Conservation (phyloP, 192 early-diverging fungal genomes). For the Coemansia sp. region DNA sequence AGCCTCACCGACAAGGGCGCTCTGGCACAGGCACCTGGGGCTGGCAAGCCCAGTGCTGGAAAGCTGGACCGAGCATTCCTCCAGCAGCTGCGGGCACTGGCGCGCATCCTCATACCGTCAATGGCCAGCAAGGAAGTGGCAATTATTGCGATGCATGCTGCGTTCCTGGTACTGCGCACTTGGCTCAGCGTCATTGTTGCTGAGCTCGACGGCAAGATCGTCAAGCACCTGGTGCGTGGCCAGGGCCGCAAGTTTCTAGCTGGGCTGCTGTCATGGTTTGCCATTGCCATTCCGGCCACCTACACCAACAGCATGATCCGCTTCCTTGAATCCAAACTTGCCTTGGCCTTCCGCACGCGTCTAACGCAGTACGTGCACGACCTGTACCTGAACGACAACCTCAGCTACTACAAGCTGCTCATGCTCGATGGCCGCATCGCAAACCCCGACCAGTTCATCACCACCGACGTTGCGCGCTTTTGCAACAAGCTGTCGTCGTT, state of each 20-base stretch:
- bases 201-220: slow-evolving; percentile 89
- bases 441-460: slow-evolving; percentile 87
- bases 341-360: slow-evolving; percentile 81
- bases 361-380: slow-evolving; percentile 91
- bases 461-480: slow-evolving; percentile 92
- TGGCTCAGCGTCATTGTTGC: slow-evolving; percentile 93
- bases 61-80: slow-evolving; percentile 48
- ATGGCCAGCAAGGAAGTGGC: slow-evolving; percentile 78
- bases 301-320: slow-evolving; percentile 98
- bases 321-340: slow-evolving; percentile 57
- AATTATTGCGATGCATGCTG: slow-evolving; percentile 79
- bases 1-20: slow-evolving; percentile 15
- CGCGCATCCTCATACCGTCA: slow-evolving; percentile 80
- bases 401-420: slow-evolving; percentile 92
- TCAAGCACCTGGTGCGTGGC: slow-evolving; percentile 89
- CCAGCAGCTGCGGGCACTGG: slow-evolving; percentile 70
- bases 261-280: slow-evolving; percentile 87
- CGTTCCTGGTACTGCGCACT: slow-evolving; percentile 88
- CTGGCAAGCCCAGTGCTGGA: slow-evolving; percentile 1
- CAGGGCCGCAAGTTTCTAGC: slow-evolving; percentile 78
- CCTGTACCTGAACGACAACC: slow-evolving; percentile 82
- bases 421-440: slow-evolving; percentile 90
- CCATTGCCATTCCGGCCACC: slow-evolving; percentile 92
- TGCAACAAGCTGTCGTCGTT: slow-evolving; percentile 82
- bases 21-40: background rate